Base-by-base conservation (phyloP, 768 basidiomycete genomes). In the Kwoniella shandongensis region DNA sequence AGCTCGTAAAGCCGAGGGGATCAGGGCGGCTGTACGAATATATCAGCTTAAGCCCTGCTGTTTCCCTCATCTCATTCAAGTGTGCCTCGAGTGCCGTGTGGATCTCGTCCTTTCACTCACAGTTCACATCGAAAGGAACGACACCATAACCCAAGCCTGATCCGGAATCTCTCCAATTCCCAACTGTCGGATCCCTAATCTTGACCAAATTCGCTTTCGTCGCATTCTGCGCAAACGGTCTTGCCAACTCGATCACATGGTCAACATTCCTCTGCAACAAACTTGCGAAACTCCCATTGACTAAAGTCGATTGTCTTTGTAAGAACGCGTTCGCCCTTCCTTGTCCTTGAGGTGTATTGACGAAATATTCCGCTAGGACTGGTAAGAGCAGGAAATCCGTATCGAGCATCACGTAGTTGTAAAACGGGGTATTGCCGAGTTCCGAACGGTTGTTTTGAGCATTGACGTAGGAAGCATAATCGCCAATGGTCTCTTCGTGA, bases 91-190 rank as follows among this genome's bases (percentile, higher is more conserved):
- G n/a, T n/a, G n/a, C n/a, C n/a, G n/a, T n/a, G n/a, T n/a, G n/a
- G n/a, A n/a, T n/a, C n/a, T n/a, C n/a, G n/a, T 22, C 12, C 23
- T n/a, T 35, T 13, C 32, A 58, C 63, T 36, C 29, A 71, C 65
- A 58, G 46, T 80, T 79, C 44, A 81, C 79, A 58, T 81, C 80
- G 61, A 81, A 81, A 25, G 80, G 80, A 32, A 77, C 78, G 25
- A 74, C 69, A 12, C 80, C 80, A 63, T 76, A 80, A 22, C 79
- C 80, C 3, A 79, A 69, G 10, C 80, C 80, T 48, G 78, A 59
- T 46, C 77, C 78, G 35, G 78, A 79, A 59, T 81, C 80, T 39
- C 80, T 62, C 80, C 80, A 81, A 51, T 81, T 78, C 0, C 80
- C 80, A 11, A 81, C 80, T 10, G 78, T 74, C 57, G 79, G 72